Evolutionary conservation across 768 basidiomycete species (phyloP).

Genomic region (Mycena sanguinolenta): DNA sequence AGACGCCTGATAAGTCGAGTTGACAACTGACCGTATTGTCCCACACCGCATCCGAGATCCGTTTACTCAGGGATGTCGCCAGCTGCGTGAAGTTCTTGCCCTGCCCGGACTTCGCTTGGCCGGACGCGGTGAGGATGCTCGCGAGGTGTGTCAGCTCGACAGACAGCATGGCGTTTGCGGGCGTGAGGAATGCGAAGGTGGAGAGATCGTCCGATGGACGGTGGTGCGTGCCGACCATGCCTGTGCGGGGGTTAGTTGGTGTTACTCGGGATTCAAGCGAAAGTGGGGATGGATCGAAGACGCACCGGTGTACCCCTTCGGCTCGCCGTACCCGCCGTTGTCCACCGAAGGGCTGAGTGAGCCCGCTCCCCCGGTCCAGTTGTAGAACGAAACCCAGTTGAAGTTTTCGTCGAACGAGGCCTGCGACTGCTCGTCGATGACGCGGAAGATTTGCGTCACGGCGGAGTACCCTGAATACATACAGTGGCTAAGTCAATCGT

Average conservation of each 20-base stretch:
- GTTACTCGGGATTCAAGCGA: too few relatives aligned
- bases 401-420: slow-evolving; percentile 76
- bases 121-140: slow-evolving; percentile 55
- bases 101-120: slow-evolving; percentile 52
- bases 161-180: slow-evolving; percentile 87
- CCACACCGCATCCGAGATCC: slow-evolving; percentile 74
- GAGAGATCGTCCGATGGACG: slow-evolving; percentile 84
- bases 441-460: slow-evolving; percentile 79
- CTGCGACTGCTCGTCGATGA: slow-evolving; percentile 84
- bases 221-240: slow-evolving; percentile 81
- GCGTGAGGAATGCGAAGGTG: slow-evolving; percentile 79
- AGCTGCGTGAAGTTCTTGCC: slow-evolving; percentile 64
- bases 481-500: too few relatives aligned
- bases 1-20: not conserved
- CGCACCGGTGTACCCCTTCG: slow-evolving; percentile 76
- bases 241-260: not conserved
- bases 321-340: slow-evolving; percentile 82
- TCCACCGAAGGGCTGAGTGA: slow-evolving; percentile 73
- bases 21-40: slow-evolving; percentile 61
- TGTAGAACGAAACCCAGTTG: slow-evolving; percentile 83
- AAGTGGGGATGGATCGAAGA: not conserved
- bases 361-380: slow-evolving; percentile 82
- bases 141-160: slow-evolving; percentile 79
- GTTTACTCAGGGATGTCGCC: slow-evolving; percentile 70
- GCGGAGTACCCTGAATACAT: slow-evolving; percentile 70